These are phyloP conservation scores for Hibiscus syriacus DNA, from an alignment of 345 rosid genomes.

Conservation along the genomic window DNA sequence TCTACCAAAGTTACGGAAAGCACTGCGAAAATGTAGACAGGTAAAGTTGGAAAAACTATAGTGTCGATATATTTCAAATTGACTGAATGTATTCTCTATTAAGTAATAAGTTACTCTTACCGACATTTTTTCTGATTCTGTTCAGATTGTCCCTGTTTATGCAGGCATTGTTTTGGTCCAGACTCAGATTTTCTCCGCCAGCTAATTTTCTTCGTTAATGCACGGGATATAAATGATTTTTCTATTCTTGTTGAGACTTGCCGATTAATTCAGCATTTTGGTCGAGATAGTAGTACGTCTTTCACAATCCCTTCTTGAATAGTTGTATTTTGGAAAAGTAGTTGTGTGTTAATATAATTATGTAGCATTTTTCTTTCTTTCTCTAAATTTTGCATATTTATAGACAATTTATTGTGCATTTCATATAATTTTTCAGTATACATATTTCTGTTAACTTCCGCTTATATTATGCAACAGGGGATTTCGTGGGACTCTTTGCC, in stretches of 20 bases:
- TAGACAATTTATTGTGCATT: too few relatives aligned
- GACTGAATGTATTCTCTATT: too few relatives aligned
- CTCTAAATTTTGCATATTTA: not conserved
- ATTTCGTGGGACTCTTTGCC: conserved; percentile 55
- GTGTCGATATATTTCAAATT: too few relatives aligned
- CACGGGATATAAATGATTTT: conserved; percentile 49
- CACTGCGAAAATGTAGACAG: conserved; percentile 65
- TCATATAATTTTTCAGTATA: too few relatives aligned
- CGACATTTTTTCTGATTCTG: too few relatives aligned
- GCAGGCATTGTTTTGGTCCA: conserved; percentile 78
- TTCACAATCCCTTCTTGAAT: not conserved
- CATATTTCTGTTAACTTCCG: too few relatives aligned
- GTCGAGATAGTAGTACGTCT: conserved; percentile 45
- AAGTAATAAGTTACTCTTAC: too few relatives aligned
- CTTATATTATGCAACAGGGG: conserved; percentile 56
- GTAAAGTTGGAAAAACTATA: too few relatives aligned
- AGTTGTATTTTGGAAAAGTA: not conserved
- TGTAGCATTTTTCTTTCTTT: too few relatives aligned
- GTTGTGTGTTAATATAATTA: not conserved
- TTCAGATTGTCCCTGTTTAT: too few relatives aligned
- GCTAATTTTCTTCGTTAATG: conserved; percentile 75
- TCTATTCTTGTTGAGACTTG: conserved; percentile 59
- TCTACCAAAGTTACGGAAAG: conserved; percentile 51
- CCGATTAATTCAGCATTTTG: conserved; percentile 43
- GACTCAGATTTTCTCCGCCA: too few relatives aligned